phyloP scores from a whole-genome alignment of 208 protist genomes.

The Herpetomonas tarakana region DNA sequence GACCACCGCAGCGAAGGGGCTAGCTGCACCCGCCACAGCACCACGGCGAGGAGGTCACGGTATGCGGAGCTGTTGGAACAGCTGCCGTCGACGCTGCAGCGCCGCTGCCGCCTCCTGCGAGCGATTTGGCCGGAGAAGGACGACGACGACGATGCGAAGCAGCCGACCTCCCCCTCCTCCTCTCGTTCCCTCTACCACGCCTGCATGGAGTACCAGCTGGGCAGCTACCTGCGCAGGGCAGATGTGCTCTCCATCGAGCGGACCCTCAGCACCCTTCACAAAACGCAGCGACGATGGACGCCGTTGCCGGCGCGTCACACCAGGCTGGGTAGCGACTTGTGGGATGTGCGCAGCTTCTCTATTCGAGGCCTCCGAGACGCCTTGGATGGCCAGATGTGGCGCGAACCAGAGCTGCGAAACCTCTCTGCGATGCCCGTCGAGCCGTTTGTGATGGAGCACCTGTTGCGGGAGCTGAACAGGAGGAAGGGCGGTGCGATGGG shows the following conservation, averaged over 20 bases:
- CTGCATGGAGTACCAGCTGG: constrained; percentile 48
- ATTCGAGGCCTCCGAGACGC: constrained; percentile 26
- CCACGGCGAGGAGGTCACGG: constrained; percentile 12
- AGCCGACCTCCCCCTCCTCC: not conserved
- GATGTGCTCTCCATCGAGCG: constrained; percentile 65
- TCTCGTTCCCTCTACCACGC: constrained; percentile 33
- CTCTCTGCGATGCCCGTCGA: constrained; percentile 33
- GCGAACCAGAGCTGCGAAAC: constrained; percentile 12
- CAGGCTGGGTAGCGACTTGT: constrained; percentile 20
- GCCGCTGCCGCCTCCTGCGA: constrained; percentile 55
- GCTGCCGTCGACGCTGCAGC: constrained; percentile 48
- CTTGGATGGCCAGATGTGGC: constrained; percentile 40
- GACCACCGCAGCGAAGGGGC: too few species aligned
- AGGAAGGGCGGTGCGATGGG: not conserved
- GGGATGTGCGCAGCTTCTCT: constrained; percentile 10
- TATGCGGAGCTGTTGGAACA: constrained; percentile 6
- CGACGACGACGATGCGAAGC: not conserved
- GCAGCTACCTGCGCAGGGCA: constrained; percentile 50
- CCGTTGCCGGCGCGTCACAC: constrained; percentile 31
- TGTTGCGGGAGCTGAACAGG: constrained; percentile 22
- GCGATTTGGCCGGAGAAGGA: constrained; percentile 37
- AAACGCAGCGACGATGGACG: constrained; percentile 49
- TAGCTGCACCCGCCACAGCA: constrained; percentile 6
- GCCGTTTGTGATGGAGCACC: constrained; percentile 40
- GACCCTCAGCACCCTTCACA: constrained; percentile 32